phyloP scores from a whole-genome alignment of 192 early-diverging fungal species.

The Backusella sp. region DNA sequence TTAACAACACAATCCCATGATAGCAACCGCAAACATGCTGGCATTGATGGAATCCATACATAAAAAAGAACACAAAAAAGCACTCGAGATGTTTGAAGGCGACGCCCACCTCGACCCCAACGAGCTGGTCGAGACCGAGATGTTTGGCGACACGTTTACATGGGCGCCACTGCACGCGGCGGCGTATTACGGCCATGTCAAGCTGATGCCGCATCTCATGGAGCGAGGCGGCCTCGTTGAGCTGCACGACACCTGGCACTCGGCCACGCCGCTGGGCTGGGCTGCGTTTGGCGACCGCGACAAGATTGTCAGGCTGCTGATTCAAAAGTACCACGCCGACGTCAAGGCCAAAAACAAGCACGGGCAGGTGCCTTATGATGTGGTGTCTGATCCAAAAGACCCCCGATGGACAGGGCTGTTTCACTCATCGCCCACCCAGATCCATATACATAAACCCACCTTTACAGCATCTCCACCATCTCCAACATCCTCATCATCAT shows the following conservation, averaged over 20 bases:
- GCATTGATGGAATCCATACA: slow-evolving; percentile 10
- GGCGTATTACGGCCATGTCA: slow-evolving; percentile 72
- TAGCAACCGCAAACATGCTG: neutral
- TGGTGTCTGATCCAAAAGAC: slow-evolving; percentile 63
- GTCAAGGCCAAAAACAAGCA: slow-evolving; percentile 72
- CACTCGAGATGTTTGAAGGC: slow-evolving; percentile 12
- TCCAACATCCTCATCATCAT: neutral
- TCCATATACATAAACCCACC: neutral
- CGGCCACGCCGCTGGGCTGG: slow-evolving; percentile 87
- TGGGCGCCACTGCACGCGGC: slow-evolving; percentile 90
- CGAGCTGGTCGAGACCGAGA: slow-evolving; percentile 20
- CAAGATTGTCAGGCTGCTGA: slow-evolving; percentile 71
- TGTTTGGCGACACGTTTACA: slow-evolving; percentile 62
- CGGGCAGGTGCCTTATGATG: slow-evolving; percentile 77
- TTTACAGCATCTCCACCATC: neutral
- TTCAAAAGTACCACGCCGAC: slow-evolving; percentile 76
- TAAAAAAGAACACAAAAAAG: slow-evolving; percentile 13
- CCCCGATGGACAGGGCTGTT: slow-evolving; percentile 35
- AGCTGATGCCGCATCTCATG: slow-evolving; percentile 67
- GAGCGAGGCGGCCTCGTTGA: slow-evolving; percentile 77
- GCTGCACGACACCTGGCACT: slow-evolving; percentile 81
- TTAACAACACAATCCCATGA: neutral
- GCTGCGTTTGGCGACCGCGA: slow-evolving; percentile 73
- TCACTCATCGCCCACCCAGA: neutral
- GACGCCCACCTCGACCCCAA: slow-evolving; percentile 23